phyloP scores from a whole-genome alignment of 2,329 filamentous ascomycete species.

The Trichoderma endophyticum region DNA sequence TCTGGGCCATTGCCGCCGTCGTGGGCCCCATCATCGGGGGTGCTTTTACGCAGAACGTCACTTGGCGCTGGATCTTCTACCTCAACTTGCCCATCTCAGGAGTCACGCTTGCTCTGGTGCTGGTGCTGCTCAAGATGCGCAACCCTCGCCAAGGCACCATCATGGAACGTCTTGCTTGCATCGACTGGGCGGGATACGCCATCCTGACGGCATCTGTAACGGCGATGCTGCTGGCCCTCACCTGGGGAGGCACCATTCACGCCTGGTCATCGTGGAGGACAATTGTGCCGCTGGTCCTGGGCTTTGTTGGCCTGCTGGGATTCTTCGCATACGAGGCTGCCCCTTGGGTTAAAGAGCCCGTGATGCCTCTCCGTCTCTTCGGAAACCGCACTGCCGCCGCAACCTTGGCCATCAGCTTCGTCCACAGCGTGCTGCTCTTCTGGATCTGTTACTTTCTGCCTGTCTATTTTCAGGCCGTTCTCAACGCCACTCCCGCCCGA shows the following conservation, averaged over 20 bases:
- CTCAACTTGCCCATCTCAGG: conserved; percentile 42
- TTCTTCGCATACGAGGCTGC: conserved; percentile 11
- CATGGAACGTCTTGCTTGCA: conserved; percentile 29
- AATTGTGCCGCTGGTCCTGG: conserved; percentile 43
- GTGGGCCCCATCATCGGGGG: conserved; percentile 35
- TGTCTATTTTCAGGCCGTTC: conserved; percentile 2
- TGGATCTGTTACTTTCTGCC: not conserved
- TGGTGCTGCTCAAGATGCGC: conserved; percentile 38
- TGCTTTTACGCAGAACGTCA: conserved; percentile 25
- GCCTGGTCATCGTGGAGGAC: conserved; percentile 41
- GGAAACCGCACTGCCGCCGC: not conserved
- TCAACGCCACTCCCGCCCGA: not conserved
- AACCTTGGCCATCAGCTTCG: not conserved
- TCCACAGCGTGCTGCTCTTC: not conserved
- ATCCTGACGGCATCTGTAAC: conserved; percentile 40
- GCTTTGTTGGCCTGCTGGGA: conserved; percentile 21
- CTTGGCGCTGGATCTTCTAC: conserved; percentile 48
- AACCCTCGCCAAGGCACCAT: conserved; percentile 15
- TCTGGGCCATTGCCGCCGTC: conserved; percentile 33
- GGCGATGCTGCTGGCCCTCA: conserved; percentile 40
- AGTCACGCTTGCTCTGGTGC: conserved; percentile 29
- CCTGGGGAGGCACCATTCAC: conserved; percentile 41
- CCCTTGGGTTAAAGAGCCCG: not conserved
- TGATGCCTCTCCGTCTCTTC: not conserved
- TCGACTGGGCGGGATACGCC: conserved; percentile 44